A percentile compares a stretch with the other conserved stretches of the same genome.
These are phyloP conservation scores for Colletotrichum coccodes DNA, from an alignment of 2,329 filamentous ascomycete genomes.

Conservation along the genomic window DNA sequence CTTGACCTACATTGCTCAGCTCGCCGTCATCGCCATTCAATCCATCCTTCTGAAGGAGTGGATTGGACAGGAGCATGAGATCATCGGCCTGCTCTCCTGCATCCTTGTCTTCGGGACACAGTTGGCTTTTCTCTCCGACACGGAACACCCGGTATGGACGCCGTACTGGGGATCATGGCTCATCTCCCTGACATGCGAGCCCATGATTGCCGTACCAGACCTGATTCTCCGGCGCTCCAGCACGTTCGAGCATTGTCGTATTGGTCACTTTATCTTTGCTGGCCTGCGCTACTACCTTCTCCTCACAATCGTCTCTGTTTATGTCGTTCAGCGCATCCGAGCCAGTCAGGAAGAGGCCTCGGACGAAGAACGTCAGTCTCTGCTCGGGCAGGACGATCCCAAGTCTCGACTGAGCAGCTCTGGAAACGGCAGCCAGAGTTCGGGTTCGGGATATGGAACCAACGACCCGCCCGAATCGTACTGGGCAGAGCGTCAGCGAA, in stretches of 20 bases:
- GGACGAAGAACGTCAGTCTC: slow-evolving; percentile 68
- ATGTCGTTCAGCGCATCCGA: slow-evolving; percentile 27
- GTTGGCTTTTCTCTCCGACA: slow-evolving; percentile 63
- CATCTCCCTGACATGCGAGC: slow-evolving; percentile 67
- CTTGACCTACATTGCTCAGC: slow-evolving; percentile 59
- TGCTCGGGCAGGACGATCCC: slow-evolving; percentile 52
- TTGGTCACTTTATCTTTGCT: slow-evolving; percentile 28
- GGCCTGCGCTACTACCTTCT: slow-evolving; percentile 29
- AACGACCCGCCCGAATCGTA: slow-evolving; percentile 60
- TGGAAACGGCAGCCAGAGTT: slow-evolving; percentile 34
- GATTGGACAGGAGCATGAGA: slow-evolving; percentile 57
- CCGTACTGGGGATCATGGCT: slow-evolving; percentile 72
- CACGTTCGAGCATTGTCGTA: slow-evolving; percentile 25
- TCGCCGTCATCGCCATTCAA: slow-evolving; percentile 50
- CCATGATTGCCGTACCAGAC: slow-evolving; percentile 49
- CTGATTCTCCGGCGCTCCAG: slow-evolving; percentile 40
- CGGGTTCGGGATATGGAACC: slow-evolving; percentile 52
- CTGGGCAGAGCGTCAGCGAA: slow-evolving; percentile 63
- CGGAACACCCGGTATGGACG: slow-evolving; percentile 65
- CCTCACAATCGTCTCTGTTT: slow-evolving; percentile 21
- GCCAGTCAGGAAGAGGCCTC: slow-evolving; percentile 38
- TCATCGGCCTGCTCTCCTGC: slow-evolving; percentile 70
- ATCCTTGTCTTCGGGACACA: slow-evolving; percentile 72
- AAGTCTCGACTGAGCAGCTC: slow-evolving; percentile 37
- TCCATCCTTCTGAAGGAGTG: slow-evolving; percentile 48